Evolutionary conservation across 805 yeast genomes (phyloP).

Genomic region (Teunomyces lycoperdinae): DNA sequence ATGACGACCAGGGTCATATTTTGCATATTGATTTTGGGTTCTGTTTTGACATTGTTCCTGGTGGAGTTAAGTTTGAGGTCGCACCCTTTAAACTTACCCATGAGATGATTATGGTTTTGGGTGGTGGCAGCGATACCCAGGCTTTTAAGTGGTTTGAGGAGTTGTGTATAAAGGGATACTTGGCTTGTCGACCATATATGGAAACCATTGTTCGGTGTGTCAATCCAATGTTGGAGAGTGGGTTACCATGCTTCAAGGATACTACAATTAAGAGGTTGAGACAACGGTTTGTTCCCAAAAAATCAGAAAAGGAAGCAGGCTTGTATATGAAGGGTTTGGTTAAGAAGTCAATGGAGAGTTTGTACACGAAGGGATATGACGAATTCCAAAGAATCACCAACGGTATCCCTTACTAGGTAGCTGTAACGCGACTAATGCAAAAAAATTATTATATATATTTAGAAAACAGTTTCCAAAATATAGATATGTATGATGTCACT

Average conservation of each 20-base stretch:
- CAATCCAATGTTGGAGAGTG: constrained; percentile 89
- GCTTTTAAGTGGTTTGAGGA: constrained; percentile 94
- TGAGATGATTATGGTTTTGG: constrained; percentile 95
- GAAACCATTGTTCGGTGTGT: constrained; percentile 83
- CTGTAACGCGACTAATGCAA: background rate
- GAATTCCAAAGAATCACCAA: constrained; percentile 95
- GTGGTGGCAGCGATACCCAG: constrained; percentile 82
- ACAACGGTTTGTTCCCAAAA: constrained; percentile 75
- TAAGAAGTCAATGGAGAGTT: constrained; percentile 77
- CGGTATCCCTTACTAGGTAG: constrained; percentile 84
- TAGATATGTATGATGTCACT: background rate
- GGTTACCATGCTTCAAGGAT: constrained; percentile 93
- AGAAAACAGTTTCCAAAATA: background rate
- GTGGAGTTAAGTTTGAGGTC: constrained; percentile 97
- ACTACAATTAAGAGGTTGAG: constrained; percentile 77
- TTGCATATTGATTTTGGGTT: constrained; percentile 97
- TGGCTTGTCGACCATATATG: constrained; percentile 85
- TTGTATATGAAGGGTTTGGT: constrained; percentile 70
- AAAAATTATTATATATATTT: background rate
- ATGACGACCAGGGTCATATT: constrained; percentile 92
- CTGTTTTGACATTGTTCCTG: constrained; percentile 98
- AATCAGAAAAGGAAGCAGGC: constrained; percentile 84
- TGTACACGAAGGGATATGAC: constrained; percentile 91
- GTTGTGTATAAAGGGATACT: constrained; percentile 86
- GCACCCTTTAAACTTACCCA: constrained; percentile 95